Percentiles rank a stretch among this genome's conserved stretches.
These are phyloP conservation scores for Hymenotorrendiella dingleyae DNA, from an alignment of 2,329 filamentous ascomycete species.

Conservation along the genomic window DNA sequence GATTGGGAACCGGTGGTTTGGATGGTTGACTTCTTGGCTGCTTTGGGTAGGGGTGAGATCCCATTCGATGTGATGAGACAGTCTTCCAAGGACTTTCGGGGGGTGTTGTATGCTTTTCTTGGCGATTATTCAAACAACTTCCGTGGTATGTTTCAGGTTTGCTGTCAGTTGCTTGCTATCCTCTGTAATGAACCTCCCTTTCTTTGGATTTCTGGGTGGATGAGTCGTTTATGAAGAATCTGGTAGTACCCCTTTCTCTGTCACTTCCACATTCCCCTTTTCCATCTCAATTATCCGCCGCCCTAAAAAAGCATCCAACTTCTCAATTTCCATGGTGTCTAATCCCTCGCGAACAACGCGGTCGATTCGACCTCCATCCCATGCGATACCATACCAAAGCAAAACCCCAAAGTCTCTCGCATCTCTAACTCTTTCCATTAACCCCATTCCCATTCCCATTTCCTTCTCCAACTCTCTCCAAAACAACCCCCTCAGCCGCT, in stretches of 20 bases:
- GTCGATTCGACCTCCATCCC: conserved; percentile 53
- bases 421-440: conserved; percentile 33
- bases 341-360: conserved; percentile 46
- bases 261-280: background rate
- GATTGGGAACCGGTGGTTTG: too few relatives aligned
- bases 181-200: too few relatives aligned
- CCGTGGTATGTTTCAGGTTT: too few relatives aligned
- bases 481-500: conserved; percentile 41
- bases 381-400: conserved; percentile 59
- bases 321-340: conserved; percentile 48
- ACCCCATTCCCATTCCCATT: conserved; percentile 20
- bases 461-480: conserved; percentile 39
- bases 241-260: background rate
- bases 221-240: too few relatives aligned
- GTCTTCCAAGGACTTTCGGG: too few relatives aligned
- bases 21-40: too few relatives aligned
- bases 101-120: too few relatives aligned
- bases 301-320: conserved; percentile 39
- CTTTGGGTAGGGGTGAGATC: too few relatives aligned
- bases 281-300: background rate
- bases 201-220: too few relatives aligned
- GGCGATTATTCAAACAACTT: too few relatives aligned
- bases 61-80: too few relatives aligned
- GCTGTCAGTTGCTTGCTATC: too few relatives aligned
- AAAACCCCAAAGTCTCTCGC: conserved; percentile 50